These are phyloP conservation scores for Dissophora globulifera DNA, from an alignment of 192 early-diverging fungal species.

Conservation along the genomic window DNA sequence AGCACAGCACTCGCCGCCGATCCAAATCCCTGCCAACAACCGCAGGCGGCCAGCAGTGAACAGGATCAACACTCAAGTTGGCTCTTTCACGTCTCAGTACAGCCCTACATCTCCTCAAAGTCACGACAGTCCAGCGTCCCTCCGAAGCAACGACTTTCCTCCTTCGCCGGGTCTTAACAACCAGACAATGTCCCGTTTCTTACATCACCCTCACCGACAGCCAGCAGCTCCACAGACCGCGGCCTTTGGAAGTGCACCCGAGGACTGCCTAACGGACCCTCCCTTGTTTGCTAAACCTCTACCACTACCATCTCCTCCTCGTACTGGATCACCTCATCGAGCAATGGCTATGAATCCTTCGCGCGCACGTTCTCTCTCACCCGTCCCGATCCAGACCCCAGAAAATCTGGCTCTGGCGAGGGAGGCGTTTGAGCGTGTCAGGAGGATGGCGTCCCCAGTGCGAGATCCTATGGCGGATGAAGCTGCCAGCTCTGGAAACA, in stretches of 20 bases:
- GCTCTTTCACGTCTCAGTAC: constrained; percentile 35
- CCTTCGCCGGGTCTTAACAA: constrained; percentile 16
- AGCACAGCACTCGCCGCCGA: constrained; percentile 20
- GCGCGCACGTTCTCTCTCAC: constrained; percentile 16
- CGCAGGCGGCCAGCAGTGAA: constrained; percentile 20
- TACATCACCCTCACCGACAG: constrained; percentile 49
- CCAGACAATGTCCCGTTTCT: constrained; percentile 28
- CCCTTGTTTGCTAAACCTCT: constrained; percentile 44
- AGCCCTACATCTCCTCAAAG: constrained; percentile 34
- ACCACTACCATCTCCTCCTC: constrained; percentile 35
- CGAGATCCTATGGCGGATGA: constrained; percentile 13
- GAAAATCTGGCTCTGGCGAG: constrained; percentile 36
- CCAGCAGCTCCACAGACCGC: constrained; percentile 45
- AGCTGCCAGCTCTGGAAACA: background rate
- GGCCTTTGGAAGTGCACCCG: constrained; percentile 35
- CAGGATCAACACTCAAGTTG: constrained; percentile 28
- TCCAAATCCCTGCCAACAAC: constrained; percentile 27
- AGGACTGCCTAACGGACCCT: constrained; percentile 34
- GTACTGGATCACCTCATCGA: constrained; percentile 23
- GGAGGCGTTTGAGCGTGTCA: constrained; percentile 48
- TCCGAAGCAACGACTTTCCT: constrained; percentile 2
- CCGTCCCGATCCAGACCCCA: constrained; percentile 28
- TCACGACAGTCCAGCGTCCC: constrained; percentile 7
- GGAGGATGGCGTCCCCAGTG: constrained; percentile 19
- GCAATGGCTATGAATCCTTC: background rate